These are phyloP conservation scores for Venturia oleaginea DNA, from an alignment of 2,329 filamentous ascomycete genomes.

Conservation along the genomic window DNA sequence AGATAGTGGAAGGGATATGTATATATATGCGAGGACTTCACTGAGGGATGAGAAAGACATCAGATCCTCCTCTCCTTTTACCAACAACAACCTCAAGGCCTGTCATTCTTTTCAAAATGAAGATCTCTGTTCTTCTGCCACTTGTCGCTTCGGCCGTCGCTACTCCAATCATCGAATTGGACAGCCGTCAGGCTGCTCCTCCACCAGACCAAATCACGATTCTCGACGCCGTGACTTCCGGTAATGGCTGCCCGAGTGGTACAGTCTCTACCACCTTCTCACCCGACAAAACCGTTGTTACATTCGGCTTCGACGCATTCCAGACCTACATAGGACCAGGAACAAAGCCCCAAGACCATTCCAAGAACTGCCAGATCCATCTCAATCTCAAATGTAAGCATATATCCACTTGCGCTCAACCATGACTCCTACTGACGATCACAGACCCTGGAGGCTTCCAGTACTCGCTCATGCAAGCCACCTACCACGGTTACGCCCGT, in stretches of 20 bases:
- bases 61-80: background rate
- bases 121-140: background rate
- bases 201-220: constrained; percentile 17
- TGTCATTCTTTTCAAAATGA: background rate
- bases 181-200: constrained; percentile 1
- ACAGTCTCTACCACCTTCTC: constrained; percentile 31
- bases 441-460: constrained; percentile 10
- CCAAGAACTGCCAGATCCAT: constrained; percentile 48
- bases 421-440: background rate
- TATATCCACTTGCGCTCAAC: background rate
- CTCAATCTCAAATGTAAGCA: constrained; percentile 40
- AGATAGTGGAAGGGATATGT: background rate
- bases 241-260: constrained; percentile 11
- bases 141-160: background rate
- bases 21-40: background rate
- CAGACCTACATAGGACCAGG: constrained; percentile 16
- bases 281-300: constrained; percentile 12
- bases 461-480: constrained; percentile 11
- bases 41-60: background rate
- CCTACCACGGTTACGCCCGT: constrained; percentile 10
- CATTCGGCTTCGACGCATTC: constrained; percentile 12
- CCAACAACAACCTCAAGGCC: background rate
- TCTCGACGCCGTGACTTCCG: background rate
- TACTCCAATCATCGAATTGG: background rate
- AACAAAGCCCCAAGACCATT: constrained; percentile 33